Conservation (phyloP, 257 asterid species). For the Osmanthus fragrans region DNA sequence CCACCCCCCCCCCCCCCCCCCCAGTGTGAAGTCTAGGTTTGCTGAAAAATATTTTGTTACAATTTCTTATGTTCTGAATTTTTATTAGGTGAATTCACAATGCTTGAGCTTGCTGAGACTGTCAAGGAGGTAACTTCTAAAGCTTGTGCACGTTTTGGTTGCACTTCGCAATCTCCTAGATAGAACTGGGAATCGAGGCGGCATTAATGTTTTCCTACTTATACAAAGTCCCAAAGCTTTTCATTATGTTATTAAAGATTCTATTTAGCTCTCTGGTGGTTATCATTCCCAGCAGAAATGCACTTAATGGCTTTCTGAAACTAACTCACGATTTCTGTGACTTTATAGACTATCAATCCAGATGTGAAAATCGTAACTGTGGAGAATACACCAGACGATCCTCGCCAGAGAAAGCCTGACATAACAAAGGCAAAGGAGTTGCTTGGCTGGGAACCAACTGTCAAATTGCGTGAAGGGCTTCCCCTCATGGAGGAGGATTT, state of each 20-base stretch:
- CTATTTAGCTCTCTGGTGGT: too few species aligned
- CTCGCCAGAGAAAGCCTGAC: constrained; percentile 92
- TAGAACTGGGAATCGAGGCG: too few species aligned
- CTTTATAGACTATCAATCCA: constrained; percentile 73
- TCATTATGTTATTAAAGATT: too few species aligned
- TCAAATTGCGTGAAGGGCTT: constrained; percentile 78
- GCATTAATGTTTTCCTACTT: too few species aligned
- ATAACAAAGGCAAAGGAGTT: constrained; percentile 75
- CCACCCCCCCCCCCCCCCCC: too few species aligned
- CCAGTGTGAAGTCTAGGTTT: not conserved
- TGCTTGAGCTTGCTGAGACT: not conserved
- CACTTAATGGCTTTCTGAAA: not conserved
- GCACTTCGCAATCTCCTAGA: too few species aligned
- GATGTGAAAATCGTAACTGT: constrained; percentile 62
- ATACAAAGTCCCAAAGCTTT: too few species aligned
- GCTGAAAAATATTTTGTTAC: not conserved
- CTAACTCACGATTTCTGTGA: constrained; percentile 5
- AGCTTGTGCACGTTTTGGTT: too few species aligned
- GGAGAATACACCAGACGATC: constrained; percentile 97
- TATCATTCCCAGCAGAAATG: too few species aligned
- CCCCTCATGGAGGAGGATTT: constrained; percentile 96
- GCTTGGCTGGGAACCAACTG: constrained; percentile 86
- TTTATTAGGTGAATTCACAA: not conserved
- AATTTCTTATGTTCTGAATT: too few species aligned
- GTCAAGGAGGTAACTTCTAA: not conserved